These are phyloP conservation scores for Naganishia cerealis DNA, from an alignment of 1,284 basidiomycete species.

Conservation along the genomic window DNA sequence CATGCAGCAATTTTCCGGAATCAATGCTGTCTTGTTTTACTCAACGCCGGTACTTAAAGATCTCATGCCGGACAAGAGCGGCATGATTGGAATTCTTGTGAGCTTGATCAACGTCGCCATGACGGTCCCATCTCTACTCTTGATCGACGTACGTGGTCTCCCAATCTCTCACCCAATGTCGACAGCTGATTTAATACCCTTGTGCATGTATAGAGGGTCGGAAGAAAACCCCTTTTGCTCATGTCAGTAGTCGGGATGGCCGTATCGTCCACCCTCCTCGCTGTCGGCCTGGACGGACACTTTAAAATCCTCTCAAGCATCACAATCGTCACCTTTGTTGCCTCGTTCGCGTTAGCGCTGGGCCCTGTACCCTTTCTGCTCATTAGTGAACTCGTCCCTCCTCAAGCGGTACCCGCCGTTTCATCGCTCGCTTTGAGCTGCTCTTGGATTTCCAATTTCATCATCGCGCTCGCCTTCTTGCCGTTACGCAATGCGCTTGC, in stretches of 20 bases:
- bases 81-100: slow-evolving; percentile 48
- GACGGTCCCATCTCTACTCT: slow-evolving; percentile 77
- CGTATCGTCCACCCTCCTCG: slow-evolving; percentile 67
- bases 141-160: slow-evolving; percentile 69
- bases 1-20: slow-evolving; percentile 76
- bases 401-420: slow-evolving; percentile 76
- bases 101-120: slow-evolving; percentile 75
- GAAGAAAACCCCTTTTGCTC: slow-evolving; percentile 54
- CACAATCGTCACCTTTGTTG: slow-evolving; percentile 78
- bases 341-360: slow-evolving; percentile 83
- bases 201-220: slow-evolving; percentile 47
- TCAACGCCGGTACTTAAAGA: slow-evolving; percentile 80
- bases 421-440: slow-evolving; percentile 78
- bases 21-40: slow-evolving; percentile 81
- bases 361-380: slow-evolving; percentile 90
- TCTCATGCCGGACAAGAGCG: slow-evolving; percentile 71
- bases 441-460: slow-evolving; percentile 84
- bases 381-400: slow-evolving; percentile 84
- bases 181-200: slow-evolving; percentile 53
- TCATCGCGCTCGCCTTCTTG: slow-evolving; percentile 77
- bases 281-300: slow-evolving; percentile 68
- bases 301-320: slow-evolving; percentile 66
- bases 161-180: not conserved
- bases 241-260: slow-evolving; percentile 63
- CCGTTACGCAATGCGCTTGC: slow-evolving; percentile 71